phyloP scores from a whole-genome alignment of 495 filamentous ascomycete genomes.

The Chaetomium fimeti region DNA sequence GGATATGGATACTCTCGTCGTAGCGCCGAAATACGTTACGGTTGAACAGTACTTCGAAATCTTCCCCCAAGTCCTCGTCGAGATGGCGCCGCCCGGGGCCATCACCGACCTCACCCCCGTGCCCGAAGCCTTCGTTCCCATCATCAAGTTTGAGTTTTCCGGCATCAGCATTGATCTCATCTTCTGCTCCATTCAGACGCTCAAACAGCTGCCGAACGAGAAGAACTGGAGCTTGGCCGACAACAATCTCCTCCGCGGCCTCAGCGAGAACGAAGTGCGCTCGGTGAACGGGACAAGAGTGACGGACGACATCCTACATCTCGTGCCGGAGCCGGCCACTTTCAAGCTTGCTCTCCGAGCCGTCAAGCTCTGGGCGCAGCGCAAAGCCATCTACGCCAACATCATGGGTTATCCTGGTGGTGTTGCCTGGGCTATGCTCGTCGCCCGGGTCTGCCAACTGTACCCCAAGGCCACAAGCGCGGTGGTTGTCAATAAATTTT shows the following conservation, averaged over 20 bases:
- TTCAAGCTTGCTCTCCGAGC: constrained; percentile 85
- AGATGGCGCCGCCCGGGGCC: constrained; percentile 69
- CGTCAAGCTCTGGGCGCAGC: constrained; percentile 94
- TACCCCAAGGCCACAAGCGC: constrained; percentile 89
- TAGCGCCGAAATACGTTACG: constrained; percentile 81
- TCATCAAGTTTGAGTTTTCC: constrained; percentile 89
- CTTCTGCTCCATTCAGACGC: constrained; percentile 71
- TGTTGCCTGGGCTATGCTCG: constrained; percentile 96
- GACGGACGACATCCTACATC: constrained; percentile 81
- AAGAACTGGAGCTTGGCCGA: constrained; percentile 67
- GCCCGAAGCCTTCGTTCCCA: constrained; percentile 85
- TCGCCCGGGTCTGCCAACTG: constrained; percentile 93
- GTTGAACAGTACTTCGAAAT: constrained; percentile 87
- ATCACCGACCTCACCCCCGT: constrained; percentile 85
- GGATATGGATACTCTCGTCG: constrained; percentile 94
- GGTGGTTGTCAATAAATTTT: constrained; percentile 87
- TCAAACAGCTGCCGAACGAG: constrained; percentile 68
- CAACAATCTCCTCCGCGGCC: constrained; percentile 76
- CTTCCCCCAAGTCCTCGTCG: constrained; percentile 72
- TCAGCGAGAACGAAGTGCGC: constrained; percentile 81
- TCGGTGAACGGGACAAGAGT: constrained; percentile 92
- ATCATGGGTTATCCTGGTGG: constrained; percentile 95
- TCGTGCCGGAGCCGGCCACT: constrained; percentile 84
- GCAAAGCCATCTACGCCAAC: constrained; percentile 89
- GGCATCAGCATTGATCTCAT: constrained; percentile 94